Conservation (phyloP, 2,329 filamentous ascomycete species). For the Fusarium pseudograminearum region DNA sequence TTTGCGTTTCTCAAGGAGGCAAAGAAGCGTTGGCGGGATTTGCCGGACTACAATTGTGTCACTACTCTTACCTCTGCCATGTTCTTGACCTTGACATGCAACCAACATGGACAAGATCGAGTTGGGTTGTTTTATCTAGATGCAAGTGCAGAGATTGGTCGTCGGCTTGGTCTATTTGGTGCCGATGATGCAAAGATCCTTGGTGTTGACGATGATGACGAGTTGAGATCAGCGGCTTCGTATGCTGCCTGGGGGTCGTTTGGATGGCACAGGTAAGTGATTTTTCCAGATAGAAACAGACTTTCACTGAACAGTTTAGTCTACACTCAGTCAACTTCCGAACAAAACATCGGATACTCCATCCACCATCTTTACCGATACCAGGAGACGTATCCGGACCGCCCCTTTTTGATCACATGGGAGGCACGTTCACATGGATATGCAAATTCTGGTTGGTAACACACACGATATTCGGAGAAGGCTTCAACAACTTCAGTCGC, state of each 20-base stretch:
- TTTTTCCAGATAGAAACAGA: fast-evolving
- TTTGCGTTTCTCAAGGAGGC: constrained; percentile 5
- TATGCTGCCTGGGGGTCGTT: constrained; percentile 19
- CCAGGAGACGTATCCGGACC: constrained; percentile 11
- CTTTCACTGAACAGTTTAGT: neutral
- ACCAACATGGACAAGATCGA: constrained; percentile 11
- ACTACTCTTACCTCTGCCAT: constrained; percentile 11
- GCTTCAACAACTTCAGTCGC: neutral
- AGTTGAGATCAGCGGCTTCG: neutral
- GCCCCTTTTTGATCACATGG: neutral
- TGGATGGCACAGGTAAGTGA: constrained; percentile 20
- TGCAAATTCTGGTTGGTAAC: constrained; percentile 17
- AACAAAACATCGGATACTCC: neutral
- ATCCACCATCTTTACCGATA: constrained; percentile 7
- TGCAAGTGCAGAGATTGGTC: constrained; percentile 7
- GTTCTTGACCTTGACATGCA: constrained; percentile 9
- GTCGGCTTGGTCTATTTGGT: neutral
- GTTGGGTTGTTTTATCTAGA: constrained; percentile 3
- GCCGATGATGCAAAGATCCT: neutral
- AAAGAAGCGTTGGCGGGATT: neutral
- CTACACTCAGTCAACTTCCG: constrained; percentile 11
- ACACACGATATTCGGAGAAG: constrained; percentile 1
- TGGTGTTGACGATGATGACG: neutral
- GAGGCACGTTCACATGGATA: constrained; percentile 17
- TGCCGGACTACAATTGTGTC: neutral